Conservation (phyloP, 129 eudicot species). For the Heracleum sosnowskyi region DNA sequence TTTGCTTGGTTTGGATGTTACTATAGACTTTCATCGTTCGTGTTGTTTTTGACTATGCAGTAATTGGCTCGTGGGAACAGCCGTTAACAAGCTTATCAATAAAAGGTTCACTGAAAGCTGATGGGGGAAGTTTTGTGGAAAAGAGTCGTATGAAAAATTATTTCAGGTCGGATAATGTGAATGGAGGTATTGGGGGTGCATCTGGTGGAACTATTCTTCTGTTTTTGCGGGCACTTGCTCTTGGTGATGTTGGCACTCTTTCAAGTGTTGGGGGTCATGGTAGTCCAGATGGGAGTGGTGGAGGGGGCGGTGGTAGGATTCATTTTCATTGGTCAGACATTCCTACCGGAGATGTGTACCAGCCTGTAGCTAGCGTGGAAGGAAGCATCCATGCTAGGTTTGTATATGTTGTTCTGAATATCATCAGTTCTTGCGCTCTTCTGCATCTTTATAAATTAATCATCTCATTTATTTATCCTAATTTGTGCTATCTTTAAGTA, state of each 20-base stretch:
- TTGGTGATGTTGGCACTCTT: conserved; percentile 50
- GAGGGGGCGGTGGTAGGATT: conserved; percentile 97
- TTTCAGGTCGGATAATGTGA: conserved; percentile 8
- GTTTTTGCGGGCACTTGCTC: conserved; percentile 46
- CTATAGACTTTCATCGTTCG: not conserved
- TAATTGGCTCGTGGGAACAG: conserved; percentile 76
- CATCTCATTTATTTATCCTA: not conserved
- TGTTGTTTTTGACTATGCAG: conserved; percentile 35
- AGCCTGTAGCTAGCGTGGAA: conserved; percentile 65
- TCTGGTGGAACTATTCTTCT: conserved; percentile 92
- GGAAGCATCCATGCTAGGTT: conserved; percentile 77
- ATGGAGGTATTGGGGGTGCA: conserved; percentile 62
- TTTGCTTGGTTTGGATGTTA: not conserved
- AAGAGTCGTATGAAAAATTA: conserved; percentile 13
- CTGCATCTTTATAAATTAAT: not conserved
- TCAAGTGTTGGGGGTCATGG: conserved; percentile 84
- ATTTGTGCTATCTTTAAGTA: not conserved
- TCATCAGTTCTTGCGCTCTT: not conserved
- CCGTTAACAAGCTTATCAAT: conserved; percentile 59
- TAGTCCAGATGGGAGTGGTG: conserved; percentile 73
- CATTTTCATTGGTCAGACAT: conserved; percentile 96
- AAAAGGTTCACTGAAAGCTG: conserved; percentile 69
- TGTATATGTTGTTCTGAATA: conserved; percentile 22
- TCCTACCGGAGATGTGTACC: conserved; percentile 89
- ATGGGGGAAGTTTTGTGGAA: conserved; percentile 61